Evolutionary conservation across 2,329 filamentous ascomycete genomes (phyloP), one percentile per base, ranked within the genome.

Genomic region (Fusarium armeniacum): DNA sequence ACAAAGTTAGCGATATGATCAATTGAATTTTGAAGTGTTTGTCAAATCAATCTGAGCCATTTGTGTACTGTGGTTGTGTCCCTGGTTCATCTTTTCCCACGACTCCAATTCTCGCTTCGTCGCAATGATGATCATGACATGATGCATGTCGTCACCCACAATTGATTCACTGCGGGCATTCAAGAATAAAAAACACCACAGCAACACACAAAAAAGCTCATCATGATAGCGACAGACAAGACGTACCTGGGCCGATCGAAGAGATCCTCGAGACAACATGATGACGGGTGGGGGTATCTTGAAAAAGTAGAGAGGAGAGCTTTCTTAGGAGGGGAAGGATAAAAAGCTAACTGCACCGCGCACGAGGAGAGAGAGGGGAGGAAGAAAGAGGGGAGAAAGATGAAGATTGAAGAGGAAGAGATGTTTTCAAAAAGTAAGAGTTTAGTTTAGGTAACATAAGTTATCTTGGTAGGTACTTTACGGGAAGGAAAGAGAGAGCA

Each of bases 191-290:
- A 11, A 30, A 30, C 28, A 30, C 28, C 44, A 51, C 26, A 46
- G 18, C 38, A 53, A n/a, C 30, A 52, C 26, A 52, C 30, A 20
- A 41, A 59, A 33, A 58, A 33, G 22, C 46, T 24, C 54, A 44
- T 50, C 65, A 69, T 69, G 52, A 50, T 45, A 32, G 58, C 38
- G 41, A 28, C 26, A 36, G 3, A 24, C n/a, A 26, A 9, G 45
- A 71, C 69, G 72, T 84, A 89, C 87, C 86, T 88, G 85, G 74
- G 86, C 85, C 79, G 85, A 81, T 79, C 85, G 79, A 73, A 83
- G 73, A 77, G 86, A 85, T 81, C 83, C 84, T 81, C 86, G 85
- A 79, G 86, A 88, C 80, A 89, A 78, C 87, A 89, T 89, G 71
- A 76, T 85, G 78, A 65, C 67, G 36, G 30, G 56, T 47, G 47